These are phyloP conservation scores for Lotus japonicus DNA, from an alignment of 306 rosid species.

Conservation along the genomic window DNA sequence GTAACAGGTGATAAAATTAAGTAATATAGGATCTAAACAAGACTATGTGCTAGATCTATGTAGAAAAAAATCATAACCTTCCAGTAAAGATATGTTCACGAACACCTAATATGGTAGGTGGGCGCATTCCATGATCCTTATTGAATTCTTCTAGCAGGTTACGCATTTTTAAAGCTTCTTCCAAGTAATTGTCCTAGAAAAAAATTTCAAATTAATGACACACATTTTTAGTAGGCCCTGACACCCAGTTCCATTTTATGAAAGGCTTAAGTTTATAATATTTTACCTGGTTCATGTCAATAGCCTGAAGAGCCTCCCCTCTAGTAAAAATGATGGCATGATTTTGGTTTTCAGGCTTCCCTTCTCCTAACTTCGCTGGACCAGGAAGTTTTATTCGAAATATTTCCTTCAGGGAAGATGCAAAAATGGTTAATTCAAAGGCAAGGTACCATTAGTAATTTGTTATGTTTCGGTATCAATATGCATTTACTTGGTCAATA, in stretches of 20 bases:
- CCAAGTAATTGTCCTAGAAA: conserved; percentile 86
- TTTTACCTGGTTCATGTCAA: conserved; percentile 94
- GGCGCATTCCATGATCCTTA: conserved; percentile 90
- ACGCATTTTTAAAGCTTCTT: conserved; percentile 97
- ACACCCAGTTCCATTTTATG: conserved; percentile 17
- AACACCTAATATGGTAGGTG: conserved; percentile 87
- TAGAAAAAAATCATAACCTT: conserved; percentile 47
- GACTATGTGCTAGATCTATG: conserved; percentile 1
- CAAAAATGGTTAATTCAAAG: conserved; percentile 26
- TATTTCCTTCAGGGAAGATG: conserved; percentile 57
- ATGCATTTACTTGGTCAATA: conserved; percentile 76
- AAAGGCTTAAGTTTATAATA: conserved; percentile 9
- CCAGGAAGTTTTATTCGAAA: conserved; percentile 93
- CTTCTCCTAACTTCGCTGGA: conserved; percentile 86
- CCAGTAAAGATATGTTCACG: conserved; percentile 98
- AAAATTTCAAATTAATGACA: conserved; percentile 19
- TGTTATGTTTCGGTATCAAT: conserved; percentile 8
- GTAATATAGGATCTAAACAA: background rate
- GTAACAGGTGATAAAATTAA: conserved; percentile 27
- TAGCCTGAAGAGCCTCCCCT: conserved; percentile 95
- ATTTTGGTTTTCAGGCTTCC: conserved; percentile 98
- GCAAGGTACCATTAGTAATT: background rate
- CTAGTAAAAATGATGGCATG: conserved; percentile 91
- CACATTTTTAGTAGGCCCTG: conserved; percentile 17
- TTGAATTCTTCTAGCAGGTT: conserved; percentile 93